Evolutionary conservation across 2,329 filamentous ascomycete species (phyloP), one percentile per base, ranked within the genome.

Genomic region (Fusarium incarnatum): DNA sequence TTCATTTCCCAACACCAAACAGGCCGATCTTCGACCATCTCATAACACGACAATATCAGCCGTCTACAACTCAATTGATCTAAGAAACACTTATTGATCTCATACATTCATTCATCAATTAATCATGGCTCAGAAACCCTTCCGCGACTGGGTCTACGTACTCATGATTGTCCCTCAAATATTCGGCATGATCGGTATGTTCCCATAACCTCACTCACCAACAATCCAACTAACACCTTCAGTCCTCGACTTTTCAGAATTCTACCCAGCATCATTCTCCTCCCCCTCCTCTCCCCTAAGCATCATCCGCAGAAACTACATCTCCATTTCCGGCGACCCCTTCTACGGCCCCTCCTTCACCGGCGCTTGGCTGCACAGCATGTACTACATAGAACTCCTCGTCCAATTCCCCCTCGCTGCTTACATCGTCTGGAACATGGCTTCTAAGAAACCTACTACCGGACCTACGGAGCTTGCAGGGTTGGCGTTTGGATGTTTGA

Each of bases 211-310:
- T 25, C 25, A 32, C 47, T 41, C n/a, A 23, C 20, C 8, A 7
- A 8, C 20, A 48, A 7, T 4, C 30, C 30, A 32, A 65, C 61
- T 72, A 28, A 74, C 49, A 54, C 10, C 3, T n/a, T 2, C 59
- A 88, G 87, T 82, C 69, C 81, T 88, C 47, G 87, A 89, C 71
- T 83, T 86, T 49, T 82, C 87, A 37, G 81, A 82, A 32, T 81
- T 87, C 69, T 88, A 88, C 75, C 87, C 87, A 2, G 61, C 73
- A 3, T 78, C 76, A 52, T 81, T 88, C 47, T 86, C 78, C 5
- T 62, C 79, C 0, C 73, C 80, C 1, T 1, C 86, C 86, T 1
- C 78, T 88, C 9, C 83, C 67, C 79, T 88, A 47, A 76, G 81
- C 67, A 59, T 77, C 37, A 74, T 88, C 60, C 83, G 85, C 61